Conservation (phyloP, 805 yeast genomes). For the Lipomyces yamanashiensis region DNA sequence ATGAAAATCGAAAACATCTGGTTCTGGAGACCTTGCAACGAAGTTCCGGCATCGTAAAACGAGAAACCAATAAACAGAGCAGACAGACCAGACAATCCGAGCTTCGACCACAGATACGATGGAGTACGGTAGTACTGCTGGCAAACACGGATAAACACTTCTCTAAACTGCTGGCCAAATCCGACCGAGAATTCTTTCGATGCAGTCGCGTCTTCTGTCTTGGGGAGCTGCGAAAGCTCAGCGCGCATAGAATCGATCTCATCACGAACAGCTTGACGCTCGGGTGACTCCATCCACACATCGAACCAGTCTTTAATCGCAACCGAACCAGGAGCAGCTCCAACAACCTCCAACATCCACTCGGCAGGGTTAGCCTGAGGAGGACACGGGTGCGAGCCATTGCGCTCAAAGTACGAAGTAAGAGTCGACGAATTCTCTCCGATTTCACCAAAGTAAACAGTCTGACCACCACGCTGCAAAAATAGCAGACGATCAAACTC, state of each 20-base stretch:
- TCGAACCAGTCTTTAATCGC: conserved; percentile 49
- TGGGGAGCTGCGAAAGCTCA: conserved; percentile 49
- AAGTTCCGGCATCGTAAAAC: conserved; percentile 64
- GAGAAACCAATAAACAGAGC: conserved; percentile 70
- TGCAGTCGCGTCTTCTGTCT: conserved; percentile 8
- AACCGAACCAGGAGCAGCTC: conserved; percentile 48
- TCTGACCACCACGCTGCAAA: conserved; percentile 74
- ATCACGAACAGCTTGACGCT: conserved; percentile 59
- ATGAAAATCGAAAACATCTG: conserved; percentile 79
- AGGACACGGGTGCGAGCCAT: conserved; percentile 73
- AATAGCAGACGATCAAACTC: conserved; percentile 70
- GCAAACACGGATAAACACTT: conserved; percentile 57
- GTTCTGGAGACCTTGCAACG: conserved; percentile 75
- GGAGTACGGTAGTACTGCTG: conserved; percentile 70
- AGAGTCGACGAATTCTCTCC: conserved; percentile 65
- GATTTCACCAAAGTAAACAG: conserved; percentile 82
- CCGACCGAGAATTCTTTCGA: conserved; percentile 59
- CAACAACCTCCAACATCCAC: conserved; percentile 78
- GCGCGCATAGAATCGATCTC: conserved; percentile 69
- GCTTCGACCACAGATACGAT: conserved; percentile 60
- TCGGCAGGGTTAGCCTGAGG: conserved; percentile 79
- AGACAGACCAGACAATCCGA: conserved; percentile 56
- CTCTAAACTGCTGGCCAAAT: conserved; percentile 47
- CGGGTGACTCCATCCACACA: conserved; percentile 76
- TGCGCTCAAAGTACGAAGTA: conserved; percentile 66